A percentile compares a stretch with the other conserved stretches of the same genome.
Conservation (phyloP, 768 basidiomycete genomes). For the Russula olivacea region DNA sequence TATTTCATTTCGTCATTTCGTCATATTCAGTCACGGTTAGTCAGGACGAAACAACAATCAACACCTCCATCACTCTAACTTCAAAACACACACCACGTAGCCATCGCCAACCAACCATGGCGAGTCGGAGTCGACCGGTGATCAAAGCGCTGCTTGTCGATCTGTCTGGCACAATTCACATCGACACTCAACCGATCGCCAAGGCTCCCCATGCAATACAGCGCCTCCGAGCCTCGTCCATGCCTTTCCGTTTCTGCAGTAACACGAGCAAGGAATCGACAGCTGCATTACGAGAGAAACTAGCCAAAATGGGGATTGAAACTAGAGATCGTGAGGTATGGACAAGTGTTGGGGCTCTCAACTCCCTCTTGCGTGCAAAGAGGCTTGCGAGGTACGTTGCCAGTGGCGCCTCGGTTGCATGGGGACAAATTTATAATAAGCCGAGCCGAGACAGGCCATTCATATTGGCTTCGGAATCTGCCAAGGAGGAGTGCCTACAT, state of each 20-base stretch:
- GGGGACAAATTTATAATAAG: neutral
- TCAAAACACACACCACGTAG: neutral
- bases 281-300: conserved; percentile 36
- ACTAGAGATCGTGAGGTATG: conserved; percentile 44
- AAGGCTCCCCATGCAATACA: conserved; percentile 43
- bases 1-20: too few relatives aligned
- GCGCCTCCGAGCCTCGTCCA: conserved; percentile 29
- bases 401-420: neutral
- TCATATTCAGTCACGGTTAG: too few relatives aligned
- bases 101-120: neutral
- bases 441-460: conserved; percentile 34
- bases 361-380: conserved; percentile 38
- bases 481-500: conserved; percentile 27
- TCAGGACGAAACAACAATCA: neutral
- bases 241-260: conserved; percentile 54
- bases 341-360: conserved; percentile 60
- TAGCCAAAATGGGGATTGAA: conserved; percentile 47
- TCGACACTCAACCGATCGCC: conserved; percentile 45
- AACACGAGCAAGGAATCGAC: conserved; percentile 67
- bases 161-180: conserved; percentile 60
- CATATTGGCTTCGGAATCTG: conserved; percentile 32
- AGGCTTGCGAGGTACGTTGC: conserved; percentile 38
- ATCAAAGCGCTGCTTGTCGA: conserved; percentile 56
- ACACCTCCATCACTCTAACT: neutral
- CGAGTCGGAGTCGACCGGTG: conserved; percentile 33